phyloP scores from a whole-genome alignment of 2,329 filamentous ascomycete genomes.

The Penicillium sp. region DNA sequence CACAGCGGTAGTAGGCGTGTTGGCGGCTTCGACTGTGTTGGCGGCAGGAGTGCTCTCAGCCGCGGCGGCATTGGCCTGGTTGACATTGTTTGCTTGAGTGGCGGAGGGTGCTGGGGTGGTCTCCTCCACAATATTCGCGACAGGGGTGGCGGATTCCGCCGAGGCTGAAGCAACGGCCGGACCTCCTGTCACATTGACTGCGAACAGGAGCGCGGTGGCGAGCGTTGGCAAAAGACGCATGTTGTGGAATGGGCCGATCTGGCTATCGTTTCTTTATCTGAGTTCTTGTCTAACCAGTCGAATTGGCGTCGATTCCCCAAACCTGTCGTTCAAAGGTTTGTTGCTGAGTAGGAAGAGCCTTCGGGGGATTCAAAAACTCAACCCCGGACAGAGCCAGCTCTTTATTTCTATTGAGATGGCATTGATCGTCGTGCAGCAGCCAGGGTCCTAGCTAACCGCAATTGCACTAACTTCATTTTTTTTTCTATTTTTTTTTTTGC shows the following conservation, averaged over 20 bases:
- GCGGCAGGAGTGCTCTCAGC: not conserved
- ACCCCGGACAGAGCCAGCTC: not conserved
- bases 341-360: slow-evolving; percentile 11
- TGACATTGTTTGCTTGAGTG: slow-evolving; percentile 10
- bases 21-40: too few species aligned
- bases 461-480: not conserved
- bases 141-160: slow-evolving; percentile 6
- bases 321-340: slow-evolving; percentile 11
- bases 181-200: slow-evolving; percentile 22
- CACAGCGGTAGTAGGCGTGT: not conserved
- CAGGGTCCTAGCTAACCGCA: slow-evolving; percentile 2
- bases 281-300: slow-evolving; percentile 2
- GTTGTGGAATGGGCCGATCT: slow-evolving; percentile 6
- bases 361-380: not conserved
- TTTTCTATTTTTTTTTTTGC: not conserved
- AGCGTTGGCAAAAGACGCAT: slow-evolving; percentile 29
- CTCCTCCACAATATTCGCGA: slow-evolving; percentile 1
- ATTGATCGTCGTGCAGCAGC: not conserved
- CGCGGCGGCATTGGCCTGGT: slow-evolving; percentile 6
- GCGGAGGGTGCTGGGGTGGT: not conserved
- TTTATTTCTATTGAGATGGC: slow-evolving; percentile 1
- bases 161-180: slow-evolving; percentile 16
- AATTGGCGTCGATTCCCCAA: slow-evolving; percentile 11
- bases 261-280: not conserved
- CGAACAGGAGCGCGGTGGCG: slow-evolving; percentile 22